These are phyloP conservation scores for Xylariaceae sp. DNA, from an alignment of 2,329 filamentous ascomycete species.

Conservation along the genomic window DNA sequence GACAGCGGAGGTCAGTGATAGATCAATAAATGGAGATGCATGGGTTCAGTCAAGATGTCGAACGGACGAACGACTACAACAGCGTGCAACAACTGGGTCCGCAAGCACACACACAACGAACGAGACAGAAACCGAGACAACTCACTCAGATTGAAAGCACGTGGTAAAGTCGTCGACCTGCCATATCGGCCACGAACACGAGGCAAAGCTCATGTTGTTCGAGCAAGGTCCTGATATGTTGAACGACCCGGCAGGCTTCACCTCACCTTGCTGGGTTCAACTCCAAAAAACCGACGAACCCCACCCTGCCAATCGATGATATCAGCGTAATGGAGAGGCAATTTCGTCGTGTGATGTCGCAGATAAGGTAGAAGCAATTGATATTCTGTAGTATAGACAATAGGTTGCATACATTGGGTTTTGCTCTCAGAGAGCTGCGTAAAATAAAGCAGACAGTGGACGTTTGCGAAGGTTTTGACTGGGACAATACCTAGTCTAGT, in stretches of 20 bases:
- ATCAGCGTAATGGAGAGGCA: slow-evolving; percentile 5
- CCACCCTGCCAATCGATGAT: slow-evolving; percentile 15
- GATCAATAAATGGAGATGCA: not conserved
- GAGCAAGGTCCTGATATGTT: slow-evolving; percentile 21
- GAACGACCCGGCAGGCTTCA: slow-evolving; percentile 14
- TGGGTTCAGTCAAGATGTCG: not conserved
- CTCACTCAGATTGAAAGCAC: slow-evolving; percentile 73
- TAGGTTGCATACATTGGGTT: not conserved
- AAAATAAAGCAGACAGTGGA: not conserved
- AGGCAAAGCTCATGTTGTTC: slow-evolving; percentile 53
- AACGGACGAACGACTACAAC: not conserved
- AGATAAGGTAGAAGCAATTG: slow-evolving; percentile 9
- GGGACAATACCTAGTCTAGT: too few relatives aligned
- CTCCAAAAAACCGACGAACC: slow-evolving; percentile 19
- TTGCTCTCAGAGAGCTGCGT: not conserved
- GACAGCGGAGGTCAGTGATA: slow-evolving; percentile 6
- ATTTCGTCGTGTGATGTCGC: not conserved
- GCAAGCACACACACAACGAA: not conserved
- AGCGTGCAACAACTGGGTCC: not conserved
- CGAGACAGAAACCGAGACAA: slow-evolving; percentile 30
- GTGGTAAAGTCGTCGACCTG: slow-evolving; percentile 67
- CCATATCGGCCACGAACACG: slow-evolving; percentile 66
- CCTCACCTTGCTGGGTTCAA: slow-evolving; percentile 21
- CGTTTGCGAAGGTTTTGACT: too few relatives aligned
- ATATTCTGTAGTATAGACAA: not conserved